A percentile compares a stretch with the other conserved stretches of the same genome.
phyloP scores from a whole-genome alignment of 2,329 filamentous ascomycete genomes.

The Monosporascus sp. region DNA sequence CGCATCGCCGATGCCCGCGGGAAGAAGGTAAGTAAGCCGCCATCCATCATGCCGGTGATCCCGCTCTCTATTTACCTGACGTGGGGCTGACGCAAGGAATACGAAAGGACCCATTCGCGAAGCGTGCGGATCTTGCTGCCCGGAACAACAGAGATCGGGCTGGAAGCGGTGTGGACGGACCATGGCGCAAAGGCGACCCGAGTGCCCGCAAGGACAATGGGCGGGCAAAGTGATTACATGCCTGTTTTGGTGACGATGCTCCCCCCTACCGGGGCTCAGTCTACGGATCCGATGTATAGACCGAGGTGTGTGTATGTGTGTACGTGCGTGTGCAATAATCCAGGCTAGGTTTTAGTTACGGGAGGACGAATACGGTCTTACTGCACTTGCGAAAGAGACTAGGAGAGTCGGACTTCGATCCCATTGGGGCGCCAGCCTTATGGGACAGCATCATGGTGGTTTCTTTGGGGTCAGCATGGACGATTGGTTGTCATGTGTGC shows the following conservation, averaged over 20 bases:
- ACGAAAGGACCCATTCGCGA: constrained; percentile 20
- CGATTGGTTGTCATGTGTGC: neutral
- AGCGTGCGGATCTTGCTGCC: constrained; percentile 17
- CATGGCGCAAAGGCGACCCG: neutral
- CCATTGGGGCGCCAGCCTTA: too few species aligned
- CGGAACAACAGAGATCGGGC: constrained; percentile 14
- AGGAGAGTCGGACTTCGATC: too few species aligned
- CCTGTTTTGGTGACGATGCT: neutral
- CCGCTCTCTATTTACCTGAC: neutral
- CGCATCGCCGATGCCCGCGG: constrained; percentile 38
- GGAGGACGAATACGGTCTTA: too few species aligned
- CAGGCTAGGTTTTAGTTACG: too few species aligned
- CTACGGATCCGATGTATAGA: too few species aligned
- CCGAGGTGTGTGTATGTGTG: too few species aligned
- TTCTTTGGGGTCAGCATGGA: too few species aligned
- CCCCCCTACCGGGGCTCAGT: too few species aligned
- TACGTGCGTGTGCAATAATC: too few species aligned
- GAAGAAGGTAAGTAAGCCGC: constrained; percentile 27
- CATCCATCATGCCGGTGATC: neutral
- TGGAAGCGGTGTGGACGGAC: constrained; percentile 6
- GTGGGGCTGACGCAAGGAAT: neutral
- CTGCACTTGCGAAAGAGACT: too few species aligned
- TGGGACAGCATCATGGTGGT: too few species aligned
- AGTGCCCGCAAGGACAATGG: neutral
- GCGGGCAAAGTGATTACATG: neutral